Conservation (phyloP, 805 yeast genomes). For the Zygoascus bituminiphila region DNA sequence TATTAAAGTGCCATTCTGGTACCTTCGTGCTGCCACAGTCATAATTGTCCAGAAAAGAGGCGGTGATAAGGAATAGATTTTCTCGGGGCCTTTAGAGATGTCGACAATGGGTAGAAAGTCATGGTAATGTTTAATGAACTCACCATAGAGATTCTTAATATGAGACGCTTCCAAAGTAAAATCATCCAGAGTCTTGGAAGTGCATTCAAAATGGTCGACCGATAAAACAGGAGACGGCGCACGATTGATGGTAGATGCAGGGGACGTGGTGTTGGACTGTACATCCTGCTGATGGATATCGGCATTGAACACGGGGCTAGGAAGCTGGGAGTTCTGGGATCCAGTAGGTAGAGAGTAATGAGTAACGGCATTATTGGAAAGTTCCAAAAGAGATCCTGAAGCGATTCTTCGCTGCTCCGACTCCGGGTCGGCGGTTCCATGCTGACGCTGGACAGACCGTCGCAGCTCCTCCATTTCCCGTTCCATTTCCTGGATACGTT, state of each 20-base stretch:
- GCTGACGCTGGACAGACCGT: slow-evolving; percentile 1
- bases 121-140: slow-evolving; percentile 72
- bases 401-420: slow-evolving; percentile 8
- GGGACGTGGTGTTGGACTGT: neutral
- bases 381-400: slow-evolving; percentile 15
- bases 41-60: slow-evolving; percentile 90
- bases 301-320: slow-evolving; percentile 6
- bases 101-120: slow-evolving; percentile 85
- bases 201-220: slow-evolving; percentile 14
- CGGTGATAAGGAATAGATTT: slow-evolving; percentile 71
- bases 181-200: slow-evolving; percentile 62
- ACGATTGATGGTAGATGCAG: slow-evolving; percentile 3
- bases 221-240: slow-evolving; percentile 1
- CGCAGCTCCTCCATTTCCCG: slow-evolving; percentile 65
- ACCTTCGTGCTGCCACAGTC: slow-evolving; percentile 72
- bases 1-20: slow-evolving; percentile 38
- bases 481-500: slow-evolving; percentile 44
- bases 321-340: slow-evolving; percentile 2
- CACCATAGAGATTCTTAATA: slow-evolving; percentile 55
- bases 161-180: slow-evolving; percentile 52
- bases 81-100: slow-evolving; percentile 70
- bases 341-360: neutral
- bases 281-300: neutral
- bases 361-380: slow-evolving; percentile 2
- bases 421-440: slow-evolving; percentile 10